Evolutionary conservation across 148 eudicot species (phyloP).

Genomic region (Rhododendron henanense): DNA sequence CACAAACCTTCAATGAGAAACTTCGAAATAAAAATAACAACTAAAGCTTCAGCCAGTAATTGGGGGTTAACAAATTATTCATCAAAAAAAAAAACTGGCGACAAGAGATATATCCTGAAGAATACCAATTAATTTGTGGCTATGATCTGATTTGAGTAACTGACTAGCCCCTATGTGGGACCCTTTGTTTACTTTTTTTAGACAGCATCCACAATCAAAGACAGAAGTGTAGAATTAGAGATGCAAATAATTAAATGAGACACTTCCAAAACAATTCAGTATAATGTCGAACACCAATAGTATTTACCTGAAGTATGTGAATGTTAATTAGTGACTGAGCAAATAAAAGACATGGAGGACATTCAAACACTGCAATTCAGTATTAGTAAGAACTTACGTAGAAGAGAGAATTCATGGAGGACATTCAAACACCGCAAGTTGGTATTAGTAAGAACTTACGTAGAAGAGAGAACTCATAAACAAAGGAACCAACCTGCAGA

Average conservation of each 20-base stretch:
- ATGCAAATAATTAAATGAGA: neutral
- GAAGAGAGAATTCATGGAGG: neutral
- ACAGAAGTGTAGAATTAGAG: neutral
- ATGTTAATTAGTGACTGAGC: neutral
- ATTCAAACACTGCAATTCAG: neutral
- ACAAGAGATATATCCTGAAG: neutral
- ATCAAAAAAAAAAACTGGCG: neutral
- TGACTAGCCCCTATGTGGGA: neutral
- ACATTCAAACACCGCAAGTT: neutral
- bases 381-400: neutral
- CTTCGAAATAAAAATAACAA: neutral
- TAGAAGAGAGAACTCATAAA: neutral
- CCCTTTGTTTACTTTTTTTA: neutral
- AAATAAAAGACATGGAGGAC: neutral
- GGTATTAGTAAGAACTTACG: too few species aligned
- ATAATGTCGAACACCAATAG: neutral
- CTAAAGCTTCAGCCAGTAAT: neutral
- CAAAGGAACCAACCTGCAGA: conserved; percentile 50
- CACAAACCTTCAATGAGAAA: neutral
- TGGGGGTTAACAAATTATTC: neutral
- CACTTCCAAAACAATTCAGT: neutral
- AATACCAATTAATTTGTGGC: neutral
- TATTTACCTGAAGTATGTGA: neutral
- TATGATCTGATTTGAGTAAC: neutral
- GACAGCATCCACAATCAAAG: neutral